A percentile compares a stretch with the other conserved stretches of the same genome.
Evolutionary conservation across 768 basidiomycete species (phyloP).

Genomic region (Candolleomyces aberdarensis): DNA sequence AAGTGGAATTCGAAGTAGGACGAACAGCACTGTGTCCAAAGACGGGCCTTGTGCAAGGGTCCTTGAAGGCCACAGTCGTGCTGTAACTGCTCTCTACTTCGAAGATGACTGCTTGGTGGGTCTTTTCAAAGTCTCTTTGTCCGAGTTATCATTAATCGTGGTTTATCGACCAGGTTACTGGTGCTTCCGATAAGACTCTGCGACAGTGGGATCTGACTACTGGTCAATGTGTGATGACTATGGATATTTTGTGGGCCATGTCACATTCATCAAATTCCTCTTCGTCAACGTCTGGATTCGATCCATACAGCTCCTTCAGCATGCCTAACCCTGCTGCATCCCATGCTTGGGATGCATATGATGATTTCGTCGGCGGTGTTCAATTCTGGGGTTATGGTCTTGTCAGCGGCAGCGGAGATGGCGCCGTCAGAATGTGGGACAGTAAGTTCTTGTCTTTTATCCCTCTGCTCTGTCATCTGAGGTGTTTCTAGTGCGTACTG

Average conservation of each 20-base stretch:
- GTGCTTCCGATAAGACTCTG: constrained; percentile 96
- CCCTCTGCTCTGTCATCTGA: background rate
- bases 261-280: constrained; percentile 70
- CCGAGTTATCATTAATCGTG: constrained; percentile 13
- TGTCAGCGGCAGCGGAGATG: constrained; percentile 95
- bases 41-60: constrained; percentile 66
- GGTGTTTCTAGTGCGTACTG: constrained; percentile 79
- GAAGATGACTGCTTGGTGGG: constrained; percentile 90
- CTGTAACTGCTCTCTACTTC: constrained; percentile 91
- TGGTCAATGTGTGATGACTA: constrained; percentile 97
- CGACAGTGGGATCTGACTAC: constrained; percentile 98
- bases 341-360: constrained; percentile 92
- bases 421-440: constrained; percentile 99
- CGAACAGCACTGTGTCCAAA: constrained; percentile 33
- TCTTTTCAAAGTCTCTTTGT: constrained; percentile 11
- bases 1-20: constrained; percentile 38
- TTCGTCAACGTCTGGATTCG: constrained; percentile 47
- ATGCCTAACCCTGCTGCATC: constrained; percentile 85
- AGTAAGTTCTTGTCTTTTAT: constrained; percentile 54
- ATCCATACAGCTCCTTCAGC: constrained; percentile 46
- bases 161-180: constrained; percentile 68
- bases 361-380: constrained; percentile 95
- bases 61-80: constrained; percentile 89
- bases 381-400: constrained; percentile 99
- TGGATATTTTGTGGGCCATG: constrained; percentile 99